A percentile compares a stretch with the other conserved stretches of the same genome.
Conservation (phyloP, 352 stramenopile genomes). For the Thalassiosira oceanica region DNA sequence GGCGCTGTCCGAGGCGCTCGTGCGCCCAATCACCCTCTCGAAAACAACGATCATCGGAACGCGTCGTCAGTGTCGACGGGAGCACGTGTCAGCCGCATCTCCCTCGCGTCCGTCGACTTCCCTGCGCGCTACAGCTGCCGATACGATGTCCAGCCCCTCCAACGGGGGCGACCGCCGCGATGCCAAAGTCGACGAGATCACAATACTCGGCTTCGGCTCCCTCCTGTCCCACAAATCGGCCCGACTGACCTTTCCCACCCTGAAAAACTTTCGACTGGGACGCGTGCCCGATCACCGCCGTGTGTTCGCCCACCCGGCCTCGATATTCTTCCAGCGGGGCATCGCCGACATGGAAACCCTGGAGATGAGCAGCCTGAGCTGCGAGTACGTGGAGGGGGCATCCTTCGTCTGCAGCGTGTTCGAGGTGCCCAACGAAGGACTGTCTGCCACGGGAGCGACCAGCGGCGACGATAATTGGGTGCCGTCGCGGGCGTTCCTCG, state of each 20-base stretch:
- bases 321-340: constrained; percentile 89
- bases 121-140: no score
- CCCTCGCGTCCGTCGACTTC: no score
- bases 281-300: constrained; percentile 85
- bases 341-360: constrained; percentile 87
- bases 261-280: constrained; percentile 87
- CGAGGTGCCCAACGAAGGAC: constrained; percentile 60
- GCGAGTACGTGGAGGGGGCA: constrained; percentile 29
- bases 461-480: constrained; percentile 6
- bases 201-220: constrained; percentile 89
- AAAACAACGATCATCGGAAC: no score
- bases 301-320: constrained; percentile 89
- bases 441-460: not conserved
- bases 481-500: constrained; percentile 74
- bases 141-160: no score
- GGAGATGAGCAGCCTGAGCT: constrained; percentile 86
- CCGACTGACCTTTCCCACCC: constrained; percentile 85
- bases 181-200: constrained; percentile 57
- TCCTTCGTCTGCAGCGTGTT: constrained; percentile 76
- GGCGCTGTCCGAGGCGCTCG: no score
- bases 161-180: no score
- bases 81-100: no score
- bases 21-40: no score
- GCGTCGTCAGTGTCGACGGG: no score
- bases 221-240: constrained; percentile 87